These are phyloP conservation scores for Westerdykella ornata DNA, from an alignment of 2,329 filamentous ascomycete genomes.

Conservation along the genomic window DNA sequence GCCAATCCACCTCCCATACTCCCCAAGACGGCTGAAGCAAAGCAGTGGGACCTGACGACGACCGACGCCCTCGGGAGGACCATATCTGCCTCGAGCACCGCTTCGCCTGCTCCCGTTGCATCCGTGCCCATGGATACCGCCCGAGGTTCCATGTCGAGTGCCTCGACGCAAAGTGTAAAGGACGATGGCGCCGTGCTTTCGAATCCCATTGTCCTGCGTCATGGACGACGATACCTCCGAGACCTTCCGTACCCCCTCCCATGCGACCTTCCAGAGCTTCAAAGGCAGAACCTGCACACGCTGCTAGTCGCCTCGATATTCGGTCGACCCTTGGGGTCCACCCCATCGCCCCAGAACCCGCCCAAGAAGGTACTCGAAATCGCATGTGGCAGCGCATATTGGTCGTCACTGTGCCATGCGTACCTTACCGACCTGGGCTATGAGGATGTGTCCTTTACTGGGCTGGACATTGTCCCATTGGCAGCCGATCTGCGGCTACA, in stretches of 20 bases:
- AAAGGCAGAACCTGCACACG: conserved; percentile 79
- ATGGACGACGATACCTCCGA: conserved; percentile 76
- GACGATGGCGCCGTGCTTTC: conserved; percentile 15
- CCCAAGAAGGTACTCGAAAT: conserved; percentile 77
- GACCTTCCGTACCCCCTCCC: conserved; percentile 81
- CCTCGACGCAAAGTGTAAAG: conserved; percentile 30
- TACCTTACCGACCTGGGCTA: conserved; percentile 66
- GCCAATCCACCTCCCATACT: conserved; percentile 20
- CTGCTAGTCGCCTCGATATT: conserved; percentile 75
- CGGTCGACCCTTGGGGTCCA: conserved; percentile 70
- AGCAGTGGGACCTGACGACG: conserved; percentile 34
- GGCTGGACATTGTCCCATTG: conserved; percentile 71
- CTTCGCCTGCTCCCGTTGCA: conserved; percentile 13
- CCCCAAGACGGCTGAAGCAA: conserved; percentile 29
- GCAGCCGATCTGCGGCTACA: conserved; percentile 59
- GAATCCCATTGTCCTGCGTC: conserved; percentile 57
- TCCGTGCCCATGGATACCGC: conserved; percentile 30
- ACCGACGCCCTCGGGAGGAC: conserved; percentile 34
- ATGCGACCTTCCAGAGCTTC: conserved; percentile 77
- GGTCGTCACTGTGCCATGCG: conserved; percentile 81
- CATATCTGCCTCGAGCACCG: conserved; percentile 23
- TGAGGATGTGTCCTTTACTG: conserved; percentile 67
- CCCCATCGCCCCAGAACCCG: conserved; percentile 57
- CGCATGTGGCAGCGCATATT: conserved; percentile 81
- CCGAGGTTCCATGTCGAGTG: conserved; percentile 36